Evolutionary conservation across 1,139 yeast genomes (phyloP).

Genomic region (Hansenula anomala): DNA sequence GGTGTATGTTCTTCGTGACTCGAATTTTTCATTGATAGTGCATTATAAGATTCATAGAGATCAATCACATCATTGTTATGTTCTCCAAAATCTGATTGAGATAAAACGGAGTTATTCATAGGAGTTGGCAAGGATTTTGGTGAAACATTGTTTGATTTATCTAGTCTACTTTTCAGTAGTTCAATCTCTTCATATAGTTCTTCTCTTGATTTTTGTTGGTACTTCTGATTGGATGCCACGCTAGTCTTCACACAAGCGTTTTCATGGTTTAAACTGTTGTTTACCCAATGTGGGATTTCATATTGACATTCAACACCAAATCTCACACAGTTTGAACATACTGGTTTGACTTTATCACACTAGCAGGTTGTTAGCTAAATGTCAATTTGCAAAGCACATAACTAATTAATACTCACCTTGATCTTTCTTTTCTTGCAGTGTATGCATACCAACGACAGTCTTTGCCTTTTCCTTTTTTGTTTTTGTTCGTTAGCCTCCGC

Average conservation of each 20-base stretch:
- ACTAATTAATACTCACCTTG: not conserved
- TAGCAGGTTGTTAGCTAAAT: not conserved
- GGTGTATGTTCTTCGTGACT: conserved; percentile 5
- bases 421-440: conserved; percentile 3
- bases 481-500: not conserved
- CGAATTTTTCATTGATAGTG: conserved; percentile 6
- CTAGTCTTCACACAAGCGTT: not conserved
- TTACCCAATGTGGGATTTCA: conserved; percentile 1
- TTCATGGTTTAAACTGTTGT: not conserved
- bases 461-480: not conserved
- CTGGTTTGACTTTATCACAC: conserved; percentile 1
- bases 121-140: not conserved
- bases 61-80: not conserved
- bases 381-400: not conserved
- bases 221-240: not conserved
- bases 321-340: not conserved
- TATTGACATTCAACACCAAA: conserved; percentile 1
- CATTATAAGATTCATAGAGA: conserved; percentile 6
- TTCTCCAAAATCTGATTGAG: not conserved
- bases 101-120: too few species aligned
- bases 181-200: not conserved
- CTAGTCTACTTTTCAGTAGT: too few species aligned
- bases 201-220: conserved; percentile 1
- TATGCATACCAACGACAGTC: not conserved
- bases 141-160: too few species aligned